Evolutionary conservation across 148 eudicot genomes (phyloP), one percentile per base, ranked within the genome.

Genomic region (Salicornia ramosissima): DNA sequence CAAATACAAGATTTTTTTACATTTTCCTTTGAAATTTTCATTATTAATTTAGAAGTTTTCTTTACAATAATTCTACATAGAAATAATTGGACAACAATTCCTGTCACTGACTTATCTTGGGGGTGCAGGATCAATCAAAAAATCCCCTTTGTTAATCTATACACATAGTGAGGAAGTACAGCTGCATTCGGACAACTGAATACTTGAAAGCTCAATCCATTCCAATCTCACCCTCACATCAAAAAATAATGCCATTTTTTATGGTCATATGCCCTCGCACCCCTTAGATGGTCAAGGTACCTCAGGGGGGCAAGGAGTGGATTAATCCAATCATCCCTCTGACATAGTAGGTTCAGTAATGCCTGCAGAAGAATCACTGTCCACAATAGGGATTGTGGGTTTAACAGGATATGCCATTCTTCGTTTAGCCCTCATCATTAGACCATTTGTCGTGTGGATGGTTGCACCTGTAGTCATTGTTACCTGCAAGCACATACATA

Each of bases 391-490:
- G 42, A 81, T 61, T 29, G 80, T 88, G 26, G 82, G 36, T 22
- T 73, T 74, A 25, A 74, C 39, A 0, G 90, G 87, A 57, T 81
- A 75, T 51, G 67, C 46, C 10, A 68, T 81, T 75, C 97, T 81
- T 72, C 82, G 80, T 46, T 86, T 87, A 9, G 86, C 91, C 36
- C 80, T 90, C 99, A 94, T 94, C 30, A 80, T 83, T 78, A 94
- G 78, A 57, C 99, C 99, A 45, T 86, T 75, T 53, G 97, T 94
- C 21, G 99, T 94, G 83, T 90, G 99, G 53, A 94, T 90, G 14
- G 99, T 94, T 31, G 99, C 98, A 11, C 99, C 99, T 25, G 99
- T 94, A 22, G 96, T 94, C 99, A 94, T 94, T 79, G 80, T 70
- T 5, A 94, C 99, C 99, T 93, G 84, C 59, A 75, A 50, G 70